These are phyloP conservation scores for Cladosporium sp. DNA, from an alignment of 2,329 filamentous ascomycete genomes.

Conservation along the genomic window DNA sequence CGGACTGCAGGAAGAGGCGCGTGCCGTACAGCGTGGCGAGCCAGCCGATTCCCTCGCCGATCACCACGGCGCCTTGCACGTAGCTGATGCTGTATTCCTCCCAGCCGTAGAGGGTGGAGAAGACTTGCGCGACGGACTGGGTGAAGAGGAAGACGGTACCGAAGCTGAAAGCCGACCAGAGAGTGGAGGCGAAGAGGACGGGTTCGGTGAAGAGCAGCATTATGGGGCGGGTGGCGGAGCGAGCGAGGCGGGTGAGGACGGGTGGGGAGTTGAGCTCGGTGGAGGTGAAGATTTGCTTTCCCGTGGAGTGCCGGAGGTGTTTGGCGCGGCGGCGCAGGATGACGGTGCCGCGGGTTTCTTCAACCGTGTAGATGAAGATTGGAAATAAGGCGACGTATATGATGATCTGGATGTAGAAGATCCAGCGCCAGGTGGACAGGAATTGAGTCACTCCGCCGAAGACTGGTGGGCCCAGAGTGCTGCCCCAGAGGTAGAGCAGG, in stretches of 20 bases:
- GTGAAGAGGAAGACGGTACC: conserved; percentile 49
- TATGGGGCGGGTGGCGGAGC: conserved; percentile 29
- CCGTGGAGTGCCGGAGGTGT: conserved; percentile 30
- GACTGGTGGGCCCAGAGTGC: conserved; percentile 33
- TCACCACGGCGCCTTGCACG: conserved; percentile 42
- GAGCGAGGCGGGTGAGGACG: conserved; percentile 31
- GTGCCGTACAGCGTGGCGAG: conserved; percentile 31
- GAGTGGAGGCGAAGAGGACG: conserved; percentile 44
- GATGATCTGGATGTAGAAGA: conserved; percentile 41
- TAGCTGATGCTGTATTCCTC: conserved; percentile 40
- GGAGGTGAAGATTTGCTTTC: conserved; percentile 26
- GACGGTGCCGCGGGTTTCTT: conserved; percentile 45
- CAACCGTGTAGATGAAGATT: conserved; percentile 37
- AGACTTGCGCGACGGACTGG: conserved; percentile 44
- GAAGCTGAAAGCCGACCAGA: conserved; percentile 47
- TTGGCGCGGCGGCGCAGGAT: conserved; percentile 40
- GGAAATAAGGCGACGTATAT: conserved; percentile 41
- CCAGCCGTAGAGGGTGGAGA: conserved; percentile 38
- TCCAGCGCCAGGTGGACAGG: conserved; percentile 34
- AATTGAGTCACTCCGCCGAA: conserved; percentile 32
- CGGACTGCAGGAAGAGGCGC: conserved; percentile 40
- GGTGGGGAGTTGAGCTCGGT: conserved; percentile 32
- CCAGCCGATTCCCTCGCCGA: conserved; percentile 44
- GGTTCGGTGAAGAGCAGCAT: conserved; percentile 47
- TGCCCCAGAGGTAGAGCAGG: conserved; percentile 31